These are phyloP conservation scores for Melastoma candidum DNA, from an alignment of 441 rosid genomes.

Conservation along the genomic window DNA sequence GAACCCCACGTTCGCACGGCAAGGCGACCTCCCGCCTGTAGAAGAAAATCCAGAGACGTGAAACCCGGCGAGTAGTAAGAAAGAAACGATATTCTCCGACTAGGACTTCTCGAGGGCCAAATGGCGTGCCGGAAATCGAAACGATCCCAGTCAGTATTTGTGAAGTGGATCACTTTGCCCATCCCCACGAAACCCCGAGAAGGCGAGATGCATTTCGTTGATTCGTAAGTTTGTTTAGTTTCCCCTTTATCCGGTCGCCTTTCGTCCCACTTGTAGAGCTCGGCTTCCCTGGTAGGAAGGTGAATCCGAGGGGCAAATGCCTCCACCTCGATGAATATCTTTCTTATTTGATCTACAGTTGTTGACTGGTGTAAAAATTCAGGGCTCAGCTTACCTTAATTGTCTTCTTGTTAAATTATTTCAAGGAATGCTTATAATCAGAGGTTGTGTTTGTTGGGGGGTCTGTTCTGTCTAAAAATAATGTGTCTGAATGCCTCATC, in stretches of 20 bases:
- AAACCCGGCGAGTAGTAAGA: neutral
- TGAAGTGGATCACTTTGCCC: constrained; percentile 22
- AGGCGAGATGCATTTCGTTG: constrained; percentile 31
- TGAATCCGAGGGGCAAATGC: neutral
- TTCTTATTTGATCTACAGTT: too few relatives aligned
- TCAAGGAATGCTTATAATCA: too few relatives aligned
- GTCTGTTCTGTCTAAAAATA: too few relatives aligned
- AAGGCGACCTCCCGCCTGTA: constrained; percentile 63
- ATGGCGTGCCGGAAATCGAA: constrained; percentile 12
- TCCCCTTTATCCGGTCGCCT: neutral
- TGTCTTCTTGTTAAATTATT: too few relatives aligned
- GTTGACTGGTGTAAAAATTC: too few relatives aligned
- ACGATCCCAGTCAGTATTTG: constrained; percentile 1
- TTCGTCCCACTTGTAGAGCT: constrained; percentile 12
- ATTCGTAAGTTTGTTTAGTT: constrained; percentile 32
- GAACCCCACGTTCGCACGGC: constrained; percentile 54
- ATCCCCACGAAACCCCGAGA: constrained; percentile 27
- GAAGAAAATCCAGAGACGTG: constrained; percentile 58
- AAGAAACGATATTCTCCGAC: neutral
- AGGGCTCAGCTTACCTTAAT: too few relatives aligned
- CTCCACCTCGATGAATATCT: neutral
- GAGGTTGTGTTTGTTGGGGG: too few relatives aligned
- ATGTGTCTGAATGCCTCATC: too few relatives aligned
- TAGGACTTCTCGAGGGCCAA: constrained; percentile 17
- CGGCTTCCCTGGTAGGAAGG: neutral